phyloP scores from a whole-genome alignment of 139 green algal species.

The Marvania coccoides region DNA sequence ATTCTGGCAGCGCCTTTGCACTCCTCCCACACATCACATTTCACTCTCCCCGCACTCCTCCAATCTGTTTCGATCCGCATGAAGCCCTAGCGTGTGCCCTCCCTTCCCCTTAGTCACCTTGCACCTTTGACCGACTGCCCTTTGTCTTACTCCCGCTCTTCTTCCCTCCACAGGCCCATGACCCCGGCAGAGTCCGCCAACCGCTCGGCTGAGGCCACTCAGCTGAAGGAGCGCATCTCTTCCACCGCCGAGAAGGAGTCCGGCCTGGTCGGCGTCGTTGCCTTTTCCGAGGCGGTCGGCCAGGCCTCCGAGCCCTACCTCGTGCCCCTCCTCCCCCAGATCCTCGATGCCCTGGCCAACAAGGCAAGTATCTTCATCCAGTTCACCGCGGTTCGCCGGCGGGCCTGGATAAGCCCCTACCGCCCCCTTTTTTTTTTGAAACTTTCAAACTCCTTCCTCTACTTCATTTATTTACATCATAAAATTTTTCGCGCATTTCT shows the following conservation, averaged over 20 bases:
- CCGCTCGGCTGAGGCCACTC: not conserved
- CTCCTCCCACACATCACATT: no score
- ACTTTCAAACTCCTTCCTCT: no score
- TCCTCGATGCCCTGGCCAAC: constrained; percentile 59
- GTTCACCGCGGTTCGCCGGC: no score
- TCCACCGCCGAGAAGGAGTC: not conserved
- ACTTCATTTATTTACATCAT: no score
- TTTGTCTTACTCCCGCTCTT: no score
- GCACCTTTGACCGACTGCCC: no score
- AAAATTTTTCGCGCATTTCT: not conserved
- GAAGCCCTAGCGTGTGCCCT: no score
- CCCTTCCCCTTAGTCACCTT: no score
- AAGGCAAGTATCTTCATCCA: constrained; percentile 37
- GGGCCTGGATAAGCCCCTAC: not conserved
- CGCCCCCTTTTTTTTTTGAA: no score
- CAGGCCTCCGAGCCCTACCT: constrained; percentile 55
- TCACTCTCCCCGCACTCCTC: no score
- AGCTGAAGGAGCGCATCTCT: not conserved
- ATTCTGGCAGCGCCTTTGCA: no score
- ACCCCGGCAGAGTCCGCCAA: not conserved
- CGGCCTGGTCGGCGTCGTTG: not conserved
- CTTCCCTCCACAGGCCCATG: not conserved
- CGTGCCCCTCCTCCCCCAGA: constrained; percentile 42
- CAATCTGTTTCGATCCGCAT: no score
- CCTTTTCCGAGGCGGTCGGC: not conserved